These are phyloP conservation scores for Gentiana dahurica DNA, from an alignment of 257 asterid species.

Conservation along the genomic window DNA sequence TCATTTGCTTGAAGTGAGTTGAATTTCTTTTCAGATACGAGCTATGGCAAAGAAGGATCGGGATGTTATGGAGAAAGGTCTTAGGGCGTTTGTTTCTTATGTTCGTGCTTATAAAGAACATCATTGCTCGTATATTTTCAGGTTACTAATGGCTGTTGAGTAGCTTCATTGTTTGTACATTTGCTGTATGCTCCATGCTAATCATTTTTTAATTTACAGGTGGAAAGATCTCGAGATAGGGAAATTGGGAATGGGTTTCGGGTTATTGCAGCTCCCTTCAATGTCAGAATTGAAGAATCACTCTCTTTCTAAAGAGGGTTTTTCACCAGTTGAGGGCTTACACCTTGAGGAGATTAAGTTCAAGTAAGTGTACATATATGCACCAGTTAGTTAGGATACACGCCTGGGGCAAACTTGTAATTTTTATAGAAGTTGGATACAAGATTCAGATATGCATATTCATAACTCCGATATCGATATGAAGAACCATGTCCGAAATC, in stretches of 20 bases:
- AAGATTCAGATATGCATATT: no score
- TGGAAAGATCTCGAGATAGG: constrained; percentile 99
- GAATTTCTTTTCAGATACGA: constrained; percentile 45
- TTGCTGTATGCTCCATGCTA: neutral
- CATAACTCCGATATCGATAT: no score
- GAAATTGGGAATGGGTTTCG: constrained; percentile 89
- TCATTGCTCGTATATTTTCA: constrained; percentile 72
- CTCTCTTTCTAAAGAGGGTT: constrained; percentile 74
- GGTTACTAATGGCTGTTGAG: constrained; percentile 26
- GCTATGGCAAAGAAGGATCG: constrained; percentile 75
- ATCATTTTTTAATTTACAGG: constrained; percentile 22
- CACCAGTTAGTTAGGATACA: no score
- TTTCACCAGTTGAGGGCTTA: constrained; percentile 55
- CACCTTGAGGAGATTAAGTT: constrained; percentile 63
- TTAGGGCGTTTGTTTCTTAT: constrained; percentile 81
- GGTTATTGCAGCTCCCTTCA: constrained; percentile 82
- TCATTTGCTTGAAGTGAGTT: neutral
- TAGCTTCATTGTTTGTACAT: neutral
- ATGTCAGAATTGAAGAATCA: constrained; percentile 80
- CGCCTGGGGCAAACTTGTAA: no score
- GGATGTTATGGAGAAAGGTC: constrained; percentile 94
- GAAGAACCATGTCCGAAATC: no score
- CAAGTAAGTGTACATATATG: constrained; percentile 41
- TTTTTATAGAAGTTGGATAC: no score
- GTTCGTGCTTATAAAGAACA: constrained; percentile 95